These are phyloP conservation scores for Xanthoconium purpureum DNA, from an alignment of 768 basidiomycete genomes.

Conservation along the genomic window DNA sequence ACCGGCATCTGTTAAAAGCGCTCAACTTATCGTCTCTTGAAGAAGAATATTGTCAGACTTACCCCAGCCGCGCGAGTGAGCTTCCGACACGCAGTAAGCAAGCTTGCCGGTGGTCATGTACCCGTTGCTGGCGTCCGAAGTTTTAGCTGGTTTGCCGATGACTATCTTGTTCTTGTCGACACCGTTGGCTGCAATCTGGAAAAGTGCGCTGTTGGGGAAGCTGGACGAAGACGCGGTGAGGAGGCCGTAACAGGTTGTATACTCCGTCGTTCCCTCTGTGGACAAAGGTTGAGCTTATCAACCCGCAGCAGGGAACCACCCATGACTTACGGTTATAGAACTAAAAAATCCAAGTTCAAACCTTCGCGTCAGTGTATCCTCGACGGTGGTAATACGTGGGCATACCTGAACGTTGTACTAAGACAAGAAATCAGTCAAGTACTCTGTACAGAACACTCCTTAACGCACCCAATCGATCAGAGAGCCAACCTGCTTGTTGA, in stretches of 20 bases:
- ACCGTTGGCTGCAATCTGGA: constrained; percentile 46
- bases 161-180: constrained; percentile 47
- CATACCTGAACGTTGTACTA: constrained; percentile 43
- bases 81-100: constrained; percentile 30
- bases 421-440: neutral
- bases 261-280: constrained; percentile 50
- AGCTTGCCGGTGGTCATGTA: neutral
- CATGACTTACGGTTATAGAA: constrained; percentile 25
- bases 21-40: neutral
- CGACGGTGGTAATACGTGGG: neutral
- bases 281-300: neutral
- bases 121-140: constrained; percentile 27
- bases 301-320: constrained; percentile 25
- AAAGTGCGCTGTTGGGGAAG: constrained; percentile 56
- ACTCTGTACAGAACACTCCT: neutral
- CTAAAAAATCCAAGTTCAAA: neutral
- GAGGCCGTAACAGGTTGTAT: constrained; percentile 57
- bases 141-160: constrained; percentile 50
- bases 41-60: neutral
- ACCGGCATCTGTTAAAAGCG: constrained; percentile 32
- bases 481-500: constrained; percentile 37
- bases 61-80: constrained; percentile 26
- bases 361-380: neutral
- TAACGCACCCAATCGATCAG: constrained; percentile 44
- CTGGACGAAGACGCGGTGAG: constrained; percentile 51